phyloP scores from a whole-genome alignment of 2,329 filamentous ascomycete species.

The Fusarium sp. region DNA sequence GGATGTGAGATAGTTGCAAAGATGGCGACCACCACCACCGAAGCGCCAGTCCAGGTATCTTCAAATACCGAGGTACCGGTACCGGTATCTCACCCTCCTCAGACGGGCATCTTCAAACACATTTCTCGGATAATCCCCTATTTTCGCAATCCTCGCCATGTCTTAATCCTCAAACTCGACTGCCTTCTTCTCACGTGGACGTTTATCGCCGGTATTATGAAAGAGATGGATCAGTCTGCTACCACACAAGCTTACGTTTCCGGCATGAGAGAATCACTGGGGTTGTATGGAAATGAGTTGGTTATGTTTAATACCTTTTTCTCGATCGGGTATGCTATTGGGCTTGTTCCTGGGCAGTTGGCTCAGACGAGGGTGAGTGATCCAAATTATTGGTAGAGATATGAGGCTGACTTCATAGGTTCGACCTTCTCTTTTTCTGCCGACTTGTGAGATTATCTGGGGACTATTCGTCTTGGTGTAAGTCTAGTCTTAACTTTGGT shows the following conservation, averaged over 20 bases:
- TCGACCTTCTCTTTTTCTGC: conserved; percentile 54
- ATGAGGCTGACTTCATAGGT: conserved; percentile 36
- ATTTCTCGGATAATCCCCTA: conserved; percentile 30
- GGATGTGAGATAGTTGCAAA: background rate
- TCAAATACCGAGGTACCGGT: background rate
- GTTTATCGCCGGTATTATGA: conserved; percentile 52
- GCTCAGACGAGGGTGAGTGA: conserved; percentile 49
- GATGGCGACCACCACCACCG: conserved; percentile 12
- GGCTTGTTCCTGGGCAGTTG: conserved; percentile 53
- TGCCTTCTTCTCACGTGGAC: conserved; percentile 51
- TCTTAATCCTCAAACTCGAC: conserved; percentile 51
- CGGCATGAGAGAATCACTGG: conserved; percentile 48
- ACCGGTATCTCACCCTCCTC: conserved; percentile 12
- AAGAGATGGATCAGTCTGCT: conserved; percentile 53
- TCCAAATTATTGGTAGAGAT: no score
- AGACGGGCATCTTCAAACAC: conserved; percentile 35
- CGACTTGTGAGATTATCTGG: conserved; percentile 52
- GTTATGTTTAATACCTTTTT: conserved; percentile 65
- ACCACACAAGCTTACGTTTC: conserved; percentile 53
- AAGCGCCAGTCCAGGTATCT: background rate
- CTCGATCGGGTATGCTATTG: conserved; percentile 69
- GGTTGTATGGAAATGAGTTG: conserved; percentile 63
- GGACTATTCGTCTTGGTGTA: conserved; percentile 46
- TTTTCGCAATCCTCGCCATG: conserved; percentile 49
- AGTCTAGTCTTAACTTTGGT: background rate